These are phyloP conservation scores for Lasiosphaeria hispida DNA, from an alignment of 495 filamentous ascomycete species.

Conservation along the genomic window DNA sequence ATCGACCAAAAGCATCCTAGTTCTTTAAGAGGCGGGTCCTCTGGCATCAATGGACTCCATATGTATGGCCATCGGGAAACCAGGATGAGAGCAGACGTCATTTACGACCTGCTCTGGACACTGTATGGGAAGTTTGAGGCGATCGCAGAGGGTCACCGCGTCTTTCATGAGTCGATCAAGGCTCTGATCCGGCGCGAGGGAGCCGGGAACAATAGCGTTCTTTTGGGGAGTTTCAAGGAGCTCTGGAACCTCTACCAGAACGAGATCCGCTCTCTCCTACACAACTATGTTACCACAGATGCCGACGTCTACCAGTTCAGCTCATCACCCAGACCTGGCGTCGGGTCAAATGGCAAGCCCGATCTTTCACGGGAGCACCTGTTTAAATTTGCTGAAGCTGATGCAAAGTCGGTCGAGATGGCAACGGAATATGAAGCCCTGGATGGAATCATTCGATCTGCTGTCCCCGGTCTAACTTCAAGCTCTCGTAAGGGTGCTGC, in stretches of 20 bases:
- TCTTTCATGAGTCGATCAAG: conserved; percentile 84
- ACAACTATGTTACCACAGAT: conserved; percentile 96
- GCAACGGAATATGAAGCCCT: conserved; percentile 84
- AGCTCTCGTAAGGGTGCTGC: conserved; percentile 62
- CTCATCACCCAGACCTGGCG: conserved; percentile 41
- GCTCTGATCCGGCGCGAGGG: conserved; percentile 78
- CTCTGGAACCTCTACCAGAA: conserved; percentile 80
- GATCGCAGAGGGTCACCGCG: conserved; percentile 92
- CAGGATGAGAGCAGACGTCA: conserved; percentile 71
- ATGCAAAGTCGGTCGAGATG: conserved; percentile 70
- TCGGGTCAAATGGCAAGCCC: conserved; percentile 50
- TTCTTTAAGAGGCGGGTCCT: conserved; percentile 55
- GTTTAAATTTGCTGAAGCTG: conserved; percentile 85
- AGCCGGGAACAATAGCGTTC: conserved; percentile 51
- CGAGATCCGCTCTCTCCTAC: conserved; percentile 84
- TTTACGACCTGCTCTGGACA: conserved; percentile 87
- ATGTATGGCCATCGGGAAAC: conserved; percentile 65
- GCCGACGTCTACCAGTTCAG: conserved; percentile 64
- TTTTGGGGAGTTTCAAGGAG: conserved; percentile 82
- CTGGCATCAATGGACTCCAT: conserved; percentile 57
- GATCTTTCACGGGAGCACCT: conserved; percentile 70
- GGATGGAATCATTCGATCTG: conserved; percentile 82
- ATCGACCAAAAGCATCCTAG: conserved; percentile 87
- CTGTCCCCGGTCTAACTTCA: conserved; percentile 89
- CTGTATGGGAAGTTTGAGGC: conserved; percentile 95